These are phyloP conservation scores for Senna siamea DNA, from an alignment of 306 rosid genomes.

Conservation along the genomic window DNA sequence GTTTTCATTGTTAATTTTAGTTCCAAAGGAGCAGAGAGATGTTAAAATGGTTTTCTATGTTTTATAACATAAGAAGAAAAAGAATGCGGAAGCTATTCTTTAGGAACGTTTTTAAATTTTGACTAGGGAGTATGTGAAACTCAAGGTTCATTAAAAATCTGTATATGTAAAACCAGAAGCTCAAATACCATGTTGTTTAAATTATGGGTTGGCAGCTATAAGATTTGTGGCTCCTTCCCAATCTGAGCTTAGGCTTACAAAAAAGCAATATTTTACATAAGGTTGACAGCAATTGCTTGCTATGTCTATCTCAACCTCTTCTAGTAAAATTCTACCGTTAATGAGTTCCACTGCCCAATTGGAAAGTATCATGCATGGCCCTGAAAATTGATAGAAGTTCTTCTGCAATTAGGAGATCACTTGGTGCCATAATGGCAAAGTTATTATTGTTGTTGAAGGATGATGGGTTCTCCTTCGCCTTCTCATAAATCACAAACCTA, in stretches of 20 bases:
- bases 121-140: background rate
- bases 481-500: constrained; percentile 58
- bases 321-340: constrained; percentile 1
- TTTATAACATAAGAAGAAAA: background rate
- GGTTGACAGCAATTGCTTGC: no score
- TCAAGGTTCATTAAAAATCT: background rate
- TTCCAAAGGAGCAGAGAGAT: background rate
- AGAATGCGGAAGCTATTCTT: background rate
- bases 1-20: background rate
- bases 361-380: constrained; percentile 57
- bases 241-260: background rate
- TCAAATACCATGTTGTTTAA: background rate
- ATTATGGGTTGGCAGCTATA: background rate
- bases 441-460: constrained; percentile 22
- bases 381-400: constrained; percentile 55
- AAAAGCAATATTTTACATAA: background rate
- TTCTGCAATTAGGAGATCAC: constrained; percentile 26
- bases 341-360: constrained; percentile 24
- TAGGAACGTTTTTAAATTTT: background rate
- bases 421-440: constrained; percentile 25
- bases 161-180: background rate
- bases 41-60: background rate
- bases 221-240: background rate
- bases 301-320: background rate
- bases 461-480: constrained; percentile 24